These are phyloP conservation scores for Helicocarpus griseus DNA, from an alignment of 2,329 filamentous ascomycete species.

Conservation along the genomic window DNA sequence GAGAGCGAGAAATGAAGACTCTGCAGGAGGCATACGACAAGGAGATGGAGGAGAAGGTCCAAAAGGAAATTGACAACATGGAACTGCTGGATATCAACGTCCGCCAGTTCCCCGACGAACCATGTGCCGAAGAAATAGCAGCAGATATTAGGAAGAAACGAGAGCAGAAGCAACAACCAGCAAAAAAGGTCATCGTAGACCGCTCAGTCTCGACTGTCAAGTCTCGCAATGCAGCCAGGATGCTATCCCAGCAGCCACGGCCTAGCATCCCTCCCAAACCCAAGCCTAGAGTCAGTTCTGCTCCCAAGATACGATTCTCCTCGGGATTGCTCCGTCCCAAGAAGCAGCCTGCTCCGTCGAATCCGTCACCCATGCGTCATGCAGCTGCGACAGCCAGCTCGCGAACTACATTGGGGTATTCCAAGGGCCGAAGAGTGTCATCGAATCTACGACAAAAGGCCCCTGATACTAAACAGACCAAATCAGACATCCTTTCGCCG, in stretches of 20 bases:
- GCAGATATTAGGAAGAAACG: conserved; percentile 16
- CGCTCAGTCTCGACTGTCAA: conserved; percentile 30
- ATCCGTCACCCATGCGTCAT: conserved; percentile 47
- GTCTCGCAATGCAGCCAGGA: conserved; percentile 32
- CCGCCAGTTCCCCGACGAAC: conserved; percentile 28
- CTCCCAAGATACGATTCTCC: conserved; percentile 31
- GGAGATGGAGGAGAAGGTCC: conserved; percentile 57
- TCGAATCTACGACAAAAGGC: conserved; percentile 18
- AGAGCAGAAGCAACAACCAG: conserved; percentile 20
- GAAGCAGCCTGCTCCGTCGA: conserved; percentile 34
- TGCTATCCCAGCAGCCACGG: conserved; percentile 24
- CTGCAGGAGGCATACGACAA: conserved; percentile 53
- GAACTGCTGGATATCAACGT: conserved; percentile 52
- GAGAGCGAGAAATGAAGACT: conserved; percentile 60
- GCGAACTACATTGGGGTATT: conserved; percentile 75
- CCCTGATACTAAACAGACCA: conserved; percentile 12
- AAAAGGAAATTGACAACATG: conserved; percentile 54
- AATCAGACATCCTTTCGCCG: conserved; percentile 25
- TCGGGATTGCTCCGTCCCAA: conserved; percentile 27
- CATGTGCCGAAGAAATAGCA: conserved; percentile 28
- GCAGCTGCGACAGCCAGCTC: conserved; percentile 58
- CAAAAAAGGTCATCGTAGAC: conserved; percentile 13
- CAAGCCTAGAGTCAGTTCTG: conserved; percentile 26
- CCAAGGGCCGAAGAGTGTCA: conserved; percentile 53
- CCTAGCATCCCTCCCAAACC: conserved; percentile 23